Percentiles rank a stretch among this genome's conserved stretches.
These are phyloP conservation scores for Anaeramoeba flamelloides DNA, from an alignment of 78 protist species.

Conservation along the genomic window DNA sequence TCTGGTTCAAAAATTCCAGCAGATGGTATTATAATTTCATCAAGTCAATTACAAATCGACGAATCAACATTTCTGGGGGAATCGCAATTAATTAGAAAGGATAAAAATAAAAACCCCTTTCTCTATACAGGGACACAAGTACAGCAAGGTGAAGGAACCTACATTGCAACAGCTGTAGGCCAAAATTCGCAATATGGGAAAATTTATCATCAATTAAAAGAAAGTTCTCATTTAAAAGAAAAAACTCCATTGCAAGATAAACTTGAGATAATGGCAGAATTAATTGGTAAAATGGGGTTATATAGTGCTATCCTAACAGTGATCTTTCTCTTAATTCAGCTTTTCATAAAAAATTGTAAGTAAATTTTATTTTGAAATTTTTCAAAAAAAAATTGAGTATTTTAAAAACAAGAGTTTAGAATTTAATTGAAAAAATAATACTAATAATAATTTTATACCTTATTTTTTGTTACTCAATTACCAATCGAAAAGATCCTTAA, in stretches of 20 bases:
- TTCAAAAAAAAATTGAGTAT: conserved; percentile 13
- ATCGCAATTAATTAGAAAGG: conserved; percentile 31
- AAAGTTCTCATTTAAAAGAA: conserved; percentile 11
- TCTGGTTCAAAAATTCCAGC: too few species aligned
- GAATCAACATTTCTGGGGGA: conserved; percentile 60
- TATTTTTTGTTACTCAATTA: too few species aligned
- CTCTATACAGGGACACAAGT: conserved; percentile 31
- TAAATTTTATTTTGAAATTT: neutral
- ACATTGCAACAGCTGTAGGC: conserved; percentile 37
- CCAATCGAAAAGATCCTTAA: too few species aligned
- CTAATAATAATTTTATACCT: too few species aligned
- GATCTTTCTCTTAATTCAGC: conserved; percentile 14
- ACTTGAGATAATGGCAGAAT: conserved; percentile 19
- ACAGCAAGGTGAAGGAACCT: conserved; percentile 15
- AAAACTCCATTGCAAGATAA: conserved; percentile 37
- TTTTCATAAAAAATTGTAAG: neutral
- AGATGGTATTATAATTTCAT: too few species aligned
- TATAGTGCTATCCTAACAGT: conserved; percentile 34
- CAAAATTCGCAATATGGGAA: conserved; percentile 18
- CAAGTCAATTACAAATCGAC: conserved; percentile 30
- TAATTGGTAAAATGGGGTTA: conserved; percentile 51
- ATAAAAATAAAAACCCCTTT: conserved; percentile 11
- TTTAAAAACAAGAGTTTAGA: too few species aligned
- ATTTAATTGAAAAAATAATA: too few species aligned
- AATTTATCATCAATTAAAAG: conserved; percentile 8